These are phyloP conservation scores for Diutina sp. DNA, from an alignment of 1,139 yeast genomes.

Conservation along the genomic window DNA sequence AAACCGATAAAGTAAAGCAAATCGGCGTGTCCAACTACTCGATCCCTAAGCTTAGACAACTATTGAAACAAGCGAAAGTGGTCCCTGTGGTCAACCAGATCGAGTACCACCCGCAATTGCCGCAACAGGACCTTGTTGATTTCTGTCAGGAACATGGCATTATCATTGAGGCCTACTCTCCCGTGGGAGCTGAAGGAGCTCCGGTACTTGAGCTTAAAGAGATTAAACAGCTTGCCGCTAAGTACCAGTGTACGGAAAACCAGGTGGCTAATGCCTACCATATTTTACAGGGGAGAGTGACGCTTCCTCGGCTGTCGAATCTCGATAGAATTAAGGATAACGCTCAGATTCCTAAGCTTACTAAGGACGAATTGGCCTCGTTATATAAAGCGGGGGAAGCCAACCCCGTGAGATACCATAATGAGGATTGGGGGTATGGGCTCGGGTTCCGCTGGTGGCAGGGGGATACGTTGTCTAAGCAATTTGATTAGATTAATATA, in stretches of 20 bases:
- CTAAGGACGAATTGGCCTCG: slow-evolving; percentile 26
- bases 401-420: slow-evolving; percentile 25
- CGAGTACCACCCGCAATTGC: slow-evolving; percentile 26
- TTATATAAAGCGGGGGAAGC: slow-evolving; percentile 31
- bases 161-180: slow-evolving; percentile 20
- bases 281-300: slow-evolving; percentile 19
- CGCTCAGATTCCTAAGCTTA: slow-evolving; percentile 21
- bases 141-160: slow-evolving; percentile 14
- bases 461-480: slow-evolving; percentile 3
- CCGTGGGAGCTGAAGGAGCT: slow-evolving; percentile 25
- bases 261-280: slow-evolving; percentile 27
- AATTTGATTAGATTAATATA: neutral
- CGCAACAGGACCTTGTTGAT: slow-evolving; percentile 22
- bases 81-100: slow-evolving; percentile 23
- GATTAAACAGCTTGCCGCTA: slow-evolving; percentile 18
- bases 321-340: slow-evolving; percentile 21
- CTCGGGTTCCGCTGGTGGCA: slow-evolving; percentile 25
- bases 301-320: slow-evolving; percentile 25
- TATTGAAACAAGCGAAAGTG: slow-evolving; percentile 14
- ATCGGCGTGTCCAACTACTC: slow-evolving; percentile 24
- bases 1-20: slow-evolving; percentile 17
- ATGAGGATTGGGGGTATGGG: slow-evolving; percentile 26
- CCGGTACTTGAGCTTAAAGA: slow-evolving; percentile 21
- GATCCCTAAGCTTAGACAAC: slow-evolving; percentile 13
- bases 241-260: slow-evolving; percentile 18